These are phyloP conservation scores for Euclidium syriacum DNA, from an alignment of 345 rosid genomes.

Conservation along the genomic window DNA sequence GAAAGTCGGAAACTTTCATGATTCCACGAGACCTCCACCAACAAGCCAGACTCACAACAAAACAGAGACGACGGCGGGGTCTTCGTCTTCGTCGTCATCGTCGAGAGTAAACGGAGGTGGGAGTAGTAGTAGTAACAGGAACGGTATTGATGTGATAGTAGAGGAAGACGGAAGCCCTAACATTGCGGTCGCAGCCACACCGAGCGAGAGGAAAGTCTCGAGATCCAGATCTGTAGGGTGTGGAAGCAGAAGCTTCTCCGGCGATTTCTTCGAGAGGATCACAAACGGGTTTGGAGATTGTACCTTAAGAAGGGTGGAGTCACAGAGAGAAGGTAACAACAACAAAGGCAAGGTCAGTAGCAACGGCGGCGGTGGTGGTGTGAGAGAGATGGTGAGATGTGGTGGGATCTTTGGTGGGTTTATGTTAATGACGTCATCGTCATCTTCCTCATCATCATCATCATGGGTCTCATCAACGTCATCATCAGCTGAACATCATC, in stretches of 20 bases:
- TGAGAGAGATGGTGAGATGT: constrained; percentile 79
- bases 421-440: constrained; percentile 59
- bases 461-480: constrained; percentile 54
- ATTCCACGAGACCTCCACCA: not conserved
- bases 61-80: constrained; percentile 6
- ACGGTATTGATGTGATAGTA: constrained; percentile 34
- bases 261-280: constrained; percentile 93
- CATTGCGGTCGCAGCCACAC: constrained; percentile 37
- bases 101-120: not conserved
- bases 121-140: constrained; percentile 6
- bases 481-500: constrained; percentile 54
- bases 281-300: constrained; percentile 98
- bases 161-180: constrained; percentile 63
- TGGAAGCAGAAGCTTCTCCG: constrained; percentile 96
- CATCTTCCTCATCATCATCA: constrained; percentile 71
- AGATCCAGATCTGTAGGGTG: constrained; percentile 99
- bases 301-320: constrained; percentile 87
- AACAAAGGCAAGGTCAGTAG: constrained; percentile 31
- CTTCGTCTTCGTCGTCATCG: constrained; percentile 28
- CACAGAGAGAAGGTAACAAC: constrained; percentile 79
- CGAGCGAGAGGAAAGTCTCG: constrained; percentile 77
- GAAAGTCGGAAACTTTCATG: constrained; percentile 33
- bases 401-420: constrained; percentile 98
- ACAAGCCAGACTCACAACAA: not conserved
- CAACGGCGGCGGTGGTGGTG: constrained; percentile 1